Base-by-base conservation (phyloP, 1,139 yeast species). In the Meyerozyma sp. region DNA sequence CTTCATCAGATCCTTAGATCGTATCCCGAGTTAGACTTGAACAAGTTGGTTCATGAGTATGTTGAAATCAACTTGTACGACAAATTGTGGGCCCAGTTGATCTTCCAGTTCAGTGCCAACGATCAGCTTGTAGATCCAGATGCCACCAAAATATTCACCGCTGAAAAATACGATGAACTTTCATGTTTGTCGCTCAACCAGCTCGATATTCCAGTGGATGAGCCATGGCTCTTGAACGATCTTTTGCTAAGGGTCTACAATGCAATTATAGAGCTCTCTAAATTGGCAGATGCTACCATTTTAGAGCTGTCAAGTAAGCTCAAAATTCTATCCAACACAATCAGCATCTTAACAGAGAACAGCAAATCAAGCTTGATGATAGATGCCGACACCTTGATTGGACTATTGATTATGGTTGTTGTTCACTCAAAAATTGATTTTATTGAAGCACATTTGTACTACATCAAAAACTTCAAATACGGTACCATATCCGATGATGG, bases 311-410 rank as follows among this genome's bases (percentile, higher is more conserved):
- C 69, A 1, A 68, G 68, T 5, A 88, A 88, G 57, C 67, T 81
- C 13, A 65, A 66, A 2, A 69, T 81, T 0, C 58, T 90, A 3
- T 59, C 76, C 4, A 65, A 73, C 1, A 79, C 91, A 0, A 67
- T 90, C 34, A 68, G 73, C 39, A 62, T 68, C 0, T 57, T 89
- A 10, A 77, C 88, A 0, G 56, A 58, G 10, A 52, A 58, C 8
- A 49, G 32, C 16, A 41, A 29, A 3, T 27, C 27, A n/a, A 27
- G 40, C 9, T 49, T 66, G 14, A 56, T 69, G 1, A 70, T 89
- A 10, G 93, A 85, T 60, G 98, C 98, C 0, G 98, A 91, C 57
- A 81, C 87, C 0, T 66, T 91, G 32, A 77, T 91, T 5, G 84
- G 91, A 1, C 65, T 90, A 41, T 65, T 91, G 46, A 75, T 89